Conservation (phyloP, 495 filamentous ascomycete genomes). For the Rostrohypoxylon terebratum region DNA sequence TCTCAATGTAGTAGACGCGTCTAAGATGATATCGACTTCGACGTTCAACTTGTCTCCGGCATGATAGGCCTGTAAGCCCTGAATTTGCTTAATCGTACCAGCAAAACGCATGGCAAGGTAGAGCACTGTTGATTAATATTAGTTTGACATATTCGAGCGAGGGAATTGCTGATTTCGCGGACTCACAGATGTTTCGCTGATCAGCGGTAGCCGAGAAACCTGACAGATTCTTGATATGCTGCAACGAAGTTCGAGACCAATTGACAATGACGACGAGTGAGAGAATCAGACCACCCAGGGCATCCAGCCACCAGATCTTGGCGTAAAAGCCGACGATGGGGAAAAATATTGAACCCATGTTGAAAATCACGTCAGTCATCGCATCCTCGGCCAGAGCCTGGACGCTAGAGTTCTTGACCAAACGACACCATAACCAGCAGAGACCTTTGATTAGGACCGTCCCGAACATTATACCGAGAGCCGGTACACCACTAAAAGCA, state of each 20-base stretch:
- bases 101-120: conserved; percentile 97
- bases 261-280: conserved; percentile 86
- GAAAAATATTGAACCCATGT: conserved; percentile 88
- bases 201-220: conserved; percentile 83
- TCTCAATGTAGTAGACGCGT: conserved; percentile 78
- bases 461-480: conserved; percentile 81
- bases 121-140: conserved; percentile 62
- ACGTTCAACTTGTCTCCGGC: conserved; percentile 90
- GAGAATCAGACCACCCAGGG: conserved; percentile 83
- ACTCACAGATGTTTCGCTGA: conserved; percentile 77
- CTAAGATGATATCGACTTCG: conserved; percentile 82
- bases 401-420: conserved; percentile 88
- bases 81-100: conserved; percentile 86
- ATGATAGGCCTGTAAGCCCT: conserved; percentile 89
- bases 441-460: conserved; percentile 84
- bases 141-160: conserved; percentile 2
- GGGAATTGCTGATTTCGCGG: not conserved
- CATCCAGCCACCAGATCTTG: conserved; percentile 86
- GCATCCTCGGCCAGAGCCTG: conserved; percentile 73
- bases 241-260: conserved; percentile 79
- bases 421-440: conserved; percentile 92
- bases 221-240: conserved; percentile 85
- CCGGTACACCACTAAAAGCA: conserved; percentile 64
- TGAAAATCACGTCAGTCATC: conserved; percentile 80
- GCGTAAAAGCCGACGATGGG: conserved; percentile 83